These are phyloP conservation scores for Cutaneotrichosporon arboriforme DNA, from an alignment of 1,284 basidiomycete genomes.

Conservation along the genomic window DNA sequence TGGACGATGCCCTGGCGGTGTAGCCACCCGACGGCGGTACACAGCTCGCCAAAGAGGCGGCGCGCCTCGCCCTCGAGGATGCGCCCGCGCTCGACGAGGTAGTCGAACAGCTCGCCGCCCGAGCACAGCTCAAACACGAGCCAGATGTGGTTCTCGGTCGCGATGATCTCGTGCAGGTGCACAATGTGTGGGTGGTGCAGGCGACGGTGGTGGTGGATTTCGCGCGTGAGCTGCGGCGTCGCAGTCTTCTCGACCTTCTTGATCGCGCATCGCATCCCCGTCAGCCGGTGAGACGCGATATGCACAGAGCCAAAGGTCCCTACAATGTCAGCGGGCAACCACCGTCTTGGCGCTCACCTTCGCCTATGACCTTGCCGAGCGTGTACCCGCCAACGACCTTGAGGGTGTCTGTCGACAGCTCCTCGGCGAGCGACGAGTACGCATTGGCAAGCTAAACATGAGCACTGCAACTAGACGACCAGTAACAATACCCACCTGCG, in stretches of 20 bases:
- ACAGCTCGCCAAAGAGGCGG: slow-evolving; percentile 86
- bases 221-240: slow-evolving; percentile 83
- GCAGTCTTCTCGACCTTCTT: slow-evolving; percentile 95
- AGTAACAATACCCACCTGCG: slow-evolving; percentile 23
- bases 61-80: slow-evolving; percentile 75
- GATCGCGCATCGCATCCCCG: slow-evolving; percentile 83
- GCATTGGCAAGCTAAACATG: slow-evolving; percentile 70
- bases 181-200: slow-evolving; percentile 92
- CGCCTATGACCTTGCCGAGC: slow-evolving; percentile 88
- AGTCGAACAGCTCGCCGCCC: slow-evolving; percentile 95
- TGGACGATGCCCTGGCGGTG: slow-evolving; percentile 86
- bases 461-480: neutral
- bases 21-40: slow-evolving; percentile 87
- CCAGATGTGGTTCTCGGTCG: slow-evolving; percentile 92
- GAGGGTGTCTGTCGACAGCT: slow-evolving; percentile 80
- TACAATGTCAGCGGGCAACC: slow-evolving; percentile 39
- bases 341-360: slow-evolving; percentile 76
- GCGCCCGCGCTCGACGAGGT: slow-evolving; percentile 88
- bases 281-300: slow-evolving; percentile 84
- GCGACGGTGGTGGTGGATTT: slow-evolving; percentile 96
- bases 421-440: slow-evolving; percentile 94
- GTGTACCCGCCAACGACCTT: slow-evolving; percentile 94
- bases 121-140: slow-evolving; percentile 94
- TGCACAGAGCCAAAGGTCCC: slow-evolving; percentile 91
- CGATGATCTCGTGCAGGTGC: slow-evolving; percentile 95